These are phyloP conservation scores for Volvariella surrecta DNA, from an alignment of 1,284 basidiomycete species.

Conservation along the genomic window DNA sequence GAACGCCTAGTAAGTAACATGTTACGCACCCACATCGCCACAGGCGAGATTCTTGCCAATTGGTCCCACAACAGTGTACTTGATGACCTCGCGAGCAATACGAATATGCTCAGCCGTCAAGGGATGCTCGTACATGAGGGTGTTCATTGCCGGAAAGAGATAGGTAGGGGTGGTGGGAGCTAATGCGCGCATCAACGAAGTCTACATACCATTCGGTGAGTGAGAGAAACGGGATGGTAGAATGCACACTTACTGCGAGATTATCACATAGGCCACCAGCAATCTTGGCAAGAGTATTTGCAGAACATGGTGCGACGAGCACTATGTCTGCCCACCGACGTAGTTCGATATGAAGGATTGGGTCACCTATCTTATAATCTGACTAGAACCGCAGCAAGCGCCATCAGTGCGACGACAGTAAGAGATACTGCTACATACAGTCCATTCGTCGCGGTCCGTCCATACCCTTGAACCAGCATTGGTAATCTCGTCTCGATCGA, in stretches of 20 bases:
- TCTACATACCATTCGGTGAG: constrained; percentile 38
- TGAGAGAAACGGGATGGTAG: not conserved
- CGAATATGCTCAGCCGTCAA: constrained; percentile 79
- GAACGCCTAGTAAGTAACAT: not conserved
- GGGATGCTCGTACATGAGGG: constrained; percentile 95
- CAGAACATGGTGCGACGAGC: constrained; percentile 90
- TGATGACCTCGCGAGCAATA: constrained; percentile 62
- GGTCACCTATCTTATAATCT: constrained; percentile 72
- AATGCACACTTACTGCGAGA: constrained; percentile 52
- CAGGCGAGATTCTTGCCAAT: constrained; percentile 86
- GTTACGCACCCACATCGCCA: constrained; percentile 74
- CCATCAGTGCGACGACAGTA: not conserved
- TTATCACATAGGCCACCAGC: constrained; percentile 88
- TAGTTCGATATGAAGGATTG: constrained; percentile 94
- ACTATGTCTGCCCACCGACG: constrained; percentile 95
- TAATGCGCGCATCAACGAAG: constrained; percentile 84
- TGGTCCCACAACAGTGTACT: constrained; percentile 79
- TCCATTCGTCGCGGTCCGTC: constrained; percentile 92
- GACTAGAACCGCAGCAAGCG: constrained; percentile 23
- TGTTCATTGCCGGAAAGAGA: constrained; percentile 98
- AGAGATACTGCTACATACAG: constrained; percentile 31
- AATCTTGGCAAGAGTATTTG: constrained; percentile 93
- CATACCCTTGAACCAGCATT: constrained; percentile 63
- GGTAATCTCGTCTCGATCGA: constrained; percentile 46
- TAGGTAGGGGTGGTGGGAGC: constrained; percentile 77